Base-by-base conservation (phyloP, 2,329 filamentous ascomycete genomes). In the Microsporum ferrugineum region DNA sequence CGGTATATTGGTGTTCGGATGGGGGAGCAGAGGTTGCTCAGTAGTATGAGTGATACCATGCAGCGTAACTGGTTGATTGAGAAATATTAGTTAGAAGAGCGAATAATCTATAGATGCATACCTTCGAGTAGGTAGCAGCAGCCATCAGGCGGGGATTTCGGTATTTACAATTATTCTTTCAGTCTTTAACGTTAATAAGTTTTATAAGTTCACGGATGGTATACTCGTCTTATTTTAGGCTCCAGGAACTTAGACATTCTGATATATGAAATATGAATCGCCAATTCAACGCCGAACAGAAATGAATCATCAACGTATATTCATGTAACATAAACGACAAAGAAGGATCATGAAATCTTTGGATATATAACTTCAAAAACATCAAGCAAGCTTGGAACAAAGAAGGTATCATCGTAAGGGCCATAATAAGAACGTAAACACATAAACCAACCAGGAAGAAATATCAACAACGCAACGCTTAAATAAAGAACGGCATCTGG, bases 1-100 rank as follows among this genome's bases (percentile, higher is more conserved):
- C 66, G 67, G 31, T 71, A 71, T 57, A 60, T 70, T 1, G 61
- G 47, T n/a, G 70, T 74, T n/a, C 73, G 75, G 51, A 65, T 69
- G 41, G 71, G 70, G 8, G 70, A 77, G 62, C 68, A 66, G 34
- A 59, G 67, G 38, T 69, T 69, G 59, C 62, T 75, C 53, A 63
- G 63, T 27, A 66, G 60, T 1, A 74, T 75, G 69, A 61, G 66
- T 7, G 69, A 72, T 14, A 66, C 69, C 2, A 63, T 68, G 55
- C 69, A 71, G 51, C 67, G 70, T 38, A 62, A 67, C 51, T 76
- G 74, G 75, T 63, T 77, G 33, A 67, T 76, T 43, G 70, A 71
- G 58, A 68, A 72, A 39, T 77, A 76, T 62, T 77, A 66, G 14
- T 5, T 6, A 68, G 39, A 31, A 31, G 3, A 7, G 29, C 10